Evolutionary conservation across 1,284 basidiomycete species (phyloP), one percentile per base, ranked within the genome.

Genomic region (Sphaerobolus stellatus): DNA sequence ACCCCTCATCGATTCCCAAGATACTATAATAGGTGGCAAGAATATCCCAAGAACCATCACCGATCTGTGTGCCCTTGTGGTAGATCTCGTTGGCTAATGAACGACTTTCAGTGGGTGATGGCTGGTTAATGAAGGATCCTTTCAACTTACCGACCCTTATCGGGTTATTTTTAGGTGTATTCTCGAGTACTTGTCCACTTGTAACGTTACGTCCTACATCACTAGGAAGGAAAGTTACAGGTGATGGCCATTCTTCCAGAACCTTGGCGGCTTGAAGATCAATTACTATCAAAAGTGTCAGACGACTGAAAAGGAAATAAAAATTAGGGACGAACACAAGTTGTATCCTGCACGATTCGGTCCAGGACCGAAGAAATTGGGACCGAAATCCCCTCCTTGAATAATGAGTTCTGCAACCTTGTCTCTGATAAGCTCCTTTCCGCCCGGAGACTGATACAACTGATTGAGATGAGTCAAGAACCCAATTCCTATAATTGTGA

Each of bases 401-500:
- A 43, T 9, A 14, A 43, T 27, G 5, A 30, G 7, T 51, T 27
- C 38, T 27, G 5, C 5, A 16, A 51, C 38, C 4, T 45, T 44
- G 3, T 4, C 22, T 29, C 28, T 4, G 5, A 44, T 51, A 20
- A 43, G 20, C 14, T 14, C 41, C 13, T 20, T 4, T 24, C 41
- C 41, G 3, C 38, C 50, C 18, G 25, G 8, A 27, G 50, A 43
- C 16, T 51, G 38, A 51, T 51, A 51, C 13, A 51, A 29, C 18
- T 22, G 16, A 27, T 40, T 20, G 22, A 51, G 50, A 41, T 51
- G 40, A n/a, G 18, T 41, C n/a, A 51, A 14, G 20, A 51, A 51
- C 16, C 50, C 50, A 30, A 51, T 51, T 7, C 34, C 31, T 16
- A 51, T 6, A 29, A 51, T 51, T 41, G 50, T 51, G 22, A 51